Evolutionary conservation across 768 basidiomycete species (phyloP), one percentile per base, ranked within the genome.

Genomic region (Xerocomellus intermedius): DNA sequence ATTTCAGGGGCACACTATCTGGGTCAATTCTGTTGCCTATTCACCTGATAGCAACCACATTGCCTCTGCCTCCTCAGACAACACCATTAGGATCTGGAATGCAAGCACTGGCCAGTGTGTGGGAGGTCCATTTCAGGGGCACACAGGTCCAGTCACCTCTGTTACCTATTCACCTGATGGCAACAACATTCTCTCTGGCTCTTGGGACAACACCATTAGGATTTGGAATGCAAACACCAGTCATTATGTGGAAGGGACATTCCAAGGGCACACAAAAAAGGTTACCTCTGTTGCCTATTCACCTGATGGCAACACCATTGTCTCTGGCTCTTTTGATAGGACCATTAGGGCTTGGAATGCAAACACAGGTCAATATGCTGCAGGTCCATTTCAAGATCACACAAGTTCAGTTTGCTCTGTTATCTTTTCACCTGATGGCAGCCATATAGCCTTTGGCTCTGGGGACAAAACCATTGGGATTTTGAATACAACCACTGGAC

Each of bases 1-100:
- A 46, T 35, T 56, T 19, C 14, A 48, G 3, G 58, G 39, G 10
- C 57, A 70, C 12, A 49, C 14, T 17, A 8, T 13, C 14, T 21
- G 32, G 26, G 42, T 65, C 0, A 36, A 36, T 10, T 61, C 62
- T 52, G 37, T 69, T 49, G 67, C 58, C 19, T 58, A 65, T 43
- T 70, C 70, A 14, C 59, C 60, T 36, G 58, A 72, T 62, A 57
- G 61, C 10, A 58, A 10, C 26, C 48, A 52, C 8, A 51, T 74
- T 39, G 67, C 48, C 22, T 67, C 69, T 52, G 72, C 55, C 5
- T 65, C 64, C 4, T 3, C 28, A n/a, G 60, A 71, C 38, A 35
- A 17, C 1, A 60, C 57, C 2, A 28, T 69, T 2, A 63, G 42
- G 44, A 52, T 69, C 17, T 67, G 66, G 66, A 4, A 65, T 62